Base-by-base conservation (phyloP, 2,329 filamentous ascomycete species). In the Fusarium brachygibbosum region DNA sequence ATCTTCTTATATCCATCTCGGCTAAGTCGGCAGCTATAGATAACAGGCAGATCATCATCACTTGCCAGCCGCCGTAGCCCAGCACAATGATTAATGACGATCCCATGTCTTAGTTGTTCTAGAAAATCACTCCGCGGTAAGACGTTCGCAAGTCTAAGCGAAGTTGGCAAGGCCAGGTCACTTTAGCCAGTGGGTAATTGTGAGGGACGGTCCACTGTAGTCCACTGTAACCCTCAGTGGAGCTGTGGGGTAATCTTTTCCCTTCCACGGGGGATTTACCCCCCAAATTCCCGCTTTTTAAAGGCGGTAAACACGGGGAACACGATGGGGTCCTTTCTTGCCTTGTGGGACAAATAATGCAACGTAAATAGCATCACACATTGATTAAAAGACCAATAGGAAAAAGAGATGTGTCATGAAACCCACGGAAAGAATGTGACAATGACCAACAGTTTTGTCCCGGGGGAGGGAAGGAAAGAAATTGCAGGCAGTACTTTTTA, bases 161-260 rank as follows among this genome's bases (percentile, higher is more conserved):
- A 38, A 38, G 48, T 37, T 16, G 32, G 17, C 45, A 31, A 23
- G 29, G 25, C 25, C 28, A 49, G 45, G 48, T 28, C 48, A 37
- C 17, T 50, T 50, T 50, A 50, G 48, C 48, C 48, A 50, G 48
- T 38, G 48, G 48, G 31, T 50, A 50, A 50, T 50, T 50, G 12
- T 13, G 45, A 32, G 21, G 45, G 45, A 50, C 17, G 16, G n/a
- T n/a, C 25, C 41, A 29, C 41, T 44, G 3, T 29, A 44, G 16
- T 9, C 41, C 25, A 6, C 40, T n/a, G 16, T 42, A 17, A 42
- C 9, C 23, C 11, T 17, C 25, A 44, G 42, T 50, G 48, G 34
- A 13, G 21, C 23, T 17, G 48, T 50, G 48, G 48, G 48, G 48
- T 50, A 50, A 50, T 19, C 12, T 38, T 35, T 38, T 50, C 48